Evolutionary conservation across 2,329 filamentous ascomycete genomes (phyloP).

Genomic region (Microdochium trichocladiopsis): DNA sequence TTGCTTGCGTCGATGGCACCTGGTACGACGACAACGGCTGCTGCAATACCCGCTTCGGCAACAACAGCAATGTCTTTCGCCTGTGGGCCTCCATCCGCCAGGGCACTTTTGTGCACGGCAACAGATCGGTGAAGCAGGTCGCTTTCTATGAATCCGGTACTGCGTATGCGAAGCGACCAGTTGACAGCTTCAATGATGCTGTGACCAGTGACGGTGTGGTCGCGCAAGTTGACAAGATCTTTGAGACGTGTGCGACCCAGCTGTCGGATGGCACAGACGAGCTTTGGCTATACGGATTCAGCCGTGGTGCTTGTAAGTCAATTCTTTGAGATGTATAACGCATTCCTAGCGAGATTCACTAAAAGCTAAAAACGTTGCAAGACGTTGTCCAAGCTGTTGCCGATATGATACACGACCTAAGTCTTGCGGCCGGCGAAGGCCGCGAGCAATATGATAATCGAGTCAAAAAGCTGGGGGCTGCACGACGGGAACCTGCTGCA

Average conservation of each 20-base stretch:
- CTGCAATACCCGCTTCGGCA: conserved; percentile 8
- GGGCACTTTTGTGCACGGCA: conserved; percentile 11
- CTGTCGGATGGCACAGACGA: conserved; percentile 16
- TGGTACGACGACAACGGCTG: conserved; percentile 11
- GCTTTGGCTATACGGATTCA: conserved; percentile 30
- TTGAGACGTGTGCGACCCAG: conserved; percentile 9
- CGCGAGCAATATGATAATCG: conserved; percentile 9
- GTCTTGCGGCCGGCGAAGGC: conserved; percentile 8
- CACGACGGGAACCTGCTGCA: conserved; percentile 5
- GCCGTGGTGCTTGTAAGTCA: conserved; percentile 24
- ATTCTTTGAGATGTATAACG: conserved; percentile 2
- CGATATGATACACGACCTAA: conserved; percentile 26
- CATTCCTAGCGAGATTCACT: too few species aligned
- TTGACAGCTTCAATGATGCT: conserved; percentile 11
- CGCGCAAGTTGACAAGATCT: conserved; percentile 12
- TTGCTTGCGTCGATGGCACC: conserved; percentile 11
- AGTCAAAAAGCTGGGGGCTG: conserved; percentile 4
- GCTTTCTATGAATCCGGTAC: conserved; percentile 12
- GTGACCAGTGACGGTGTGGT: conserved; percentile 8
- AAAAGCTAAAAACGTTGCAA: conserved; percentile 3
- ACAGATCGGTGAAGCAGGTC: conserved; percentile 11
- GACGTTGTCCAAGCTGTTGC: conserved; percentile 28
- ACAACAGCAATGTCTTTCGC: conserved; percentile 13
- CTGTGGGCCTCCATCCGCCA: conserved; percentile 10
- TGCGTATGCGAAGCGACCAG: conserved; percentile 7